These are phyloP conservation scores for Diaporthe aspalathi DNA, from an alignment of 2,329 filamentous ascomycete species.

Conservation along the genomic window DNA sequence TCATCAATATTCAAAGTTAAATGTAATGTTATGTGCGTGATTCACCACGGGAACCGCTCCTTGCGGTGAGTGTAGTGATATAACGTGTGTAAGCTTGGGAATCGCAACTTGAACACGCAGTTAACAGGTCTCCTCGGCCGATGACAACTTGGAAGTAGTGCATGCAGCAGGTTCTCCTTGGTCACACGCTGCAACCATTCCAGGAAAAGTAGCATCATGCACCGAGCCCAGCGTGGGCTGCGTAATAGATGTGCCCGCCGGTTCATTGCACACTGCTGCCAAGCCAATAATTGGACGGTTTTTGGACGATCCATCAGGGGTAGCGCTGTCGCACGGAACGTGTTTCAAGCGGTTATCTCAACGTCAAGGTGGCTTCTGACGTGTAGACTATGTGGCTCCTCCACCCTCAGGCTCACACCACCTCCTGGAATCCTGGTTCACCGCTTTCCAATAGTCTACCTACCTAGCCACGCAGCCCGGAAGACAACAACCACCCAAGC, in stretches of 20 bases:
- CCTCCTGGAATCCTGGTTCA: no score
- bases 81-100: not conserved
- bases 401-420: no score
- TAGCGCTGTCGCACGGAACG: slow-evolving; percentile 6
- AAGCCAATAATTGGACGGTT: slow-evolving; percentile 24
- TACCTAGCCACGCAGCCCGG: not conserved
- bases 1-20: not conserved
- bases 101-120: not conserved
- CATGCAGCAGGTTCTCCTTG: not conserved
- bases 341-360: slow-evolving; percentile 4
- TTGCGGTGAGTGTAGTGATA: not conserved
- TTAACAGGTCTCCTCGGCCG: not conserved
- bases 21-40: slow-evolving; percentile 12
- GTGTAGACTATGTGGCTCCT: not conserved
- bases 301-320: slow-evolving; percentile 20
- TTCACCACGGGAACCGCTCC: not conserved
- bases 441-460: slow-evolving; percentile 10
- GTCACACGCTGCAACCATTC: not conserved
- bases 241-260: not conserved
- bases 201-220: not conserved
- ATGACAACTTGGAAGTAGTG: no score
- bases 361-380: slow-evolving; percentile 13
- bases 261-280: not conserved
- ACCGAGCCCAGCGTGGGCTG: not conserved
- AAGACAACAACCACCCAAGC: slow-evolving; percentile 9